Base-by-base conservation (phyloP, 441 rosid genomes). In the Codiaeum variegatum region DNA sequence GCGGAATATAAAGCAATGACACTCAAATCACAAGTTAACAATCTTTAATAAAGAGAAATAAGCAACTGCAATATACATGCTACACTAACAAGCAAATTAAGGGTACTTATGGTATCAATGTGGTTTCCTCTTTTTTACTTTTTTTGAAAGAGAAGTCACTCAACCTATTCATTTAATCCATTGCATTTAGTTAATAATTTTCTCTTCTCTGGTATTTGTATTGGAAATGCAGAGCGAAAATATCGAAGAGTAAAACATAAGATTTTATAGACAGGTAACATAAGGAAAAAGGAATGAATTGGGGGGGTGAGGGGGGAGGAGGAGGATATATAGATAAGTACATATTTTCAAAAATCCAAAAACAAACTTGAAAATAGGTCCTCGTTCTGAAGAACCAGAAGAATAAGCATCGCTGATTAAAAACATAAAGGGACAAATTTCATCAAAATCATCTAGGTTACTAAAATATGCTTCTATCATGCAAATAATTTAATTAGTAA, bases 1-100 rank as follows among this genome's bases (percentile, higher is more conserved):
- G 86, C 81, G 78, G 42, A 65, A 72, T 76, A 80, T 36, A 64
- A 73, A 34, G 49, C 47, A 31, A 59, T 32, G 26, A 65, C 59
- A 70, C 47, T 72, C 31, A 42, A 65, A 70, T 24, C 73, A 70
- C 12, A 59, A 36, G 24, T 4, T 38, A 13, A 68, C 2, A 73
- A 38, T 31, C 36, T 1, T 15, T 3, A 9, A 32, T 21, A 7
- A 21, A 8, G 54, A 49, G 18, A 54, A 63, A 46, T 0, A 38
- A 32, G 13, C 46, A 58, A 13, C 23, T 26, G 26, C 24, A 26
- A 38, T 24, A 24, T 55, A 7, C 2, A 56, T 65, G 36, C 47
- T 24, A 62, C 32, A 9, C 4, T 42, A 44, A 19, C 58, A 47
- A 60, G 40, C 42, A 24, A 65, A 65, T 44, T 42, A 24, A 44